Evolutionary conservation across 495 filamentous ascomycete species (phyloP).

Genomic region (Penicillium lividum): DNA sequence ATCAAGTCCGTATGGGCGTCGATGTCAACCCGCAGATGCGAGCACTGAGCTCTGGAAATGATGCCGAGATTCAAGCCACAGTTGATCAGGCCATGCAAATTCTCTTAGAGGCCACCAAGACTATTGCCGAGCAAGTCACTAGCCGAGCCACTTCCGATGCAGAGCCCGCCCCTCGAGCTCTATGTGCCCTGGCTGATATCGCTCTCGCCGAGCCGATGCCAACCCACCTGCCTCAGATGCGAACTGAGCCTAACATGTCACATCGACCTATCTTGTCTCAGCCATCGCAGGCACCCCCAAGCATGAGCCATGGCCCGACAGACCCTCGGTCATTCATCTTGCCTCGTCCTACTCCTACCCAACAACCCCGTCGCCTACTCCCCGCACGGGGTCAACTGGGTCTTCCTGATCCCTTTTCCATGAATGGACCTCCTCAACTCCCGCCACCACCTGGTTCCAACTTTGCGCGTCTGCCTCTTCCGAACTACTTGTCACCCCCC

Average conservation of each 20-base stretch:
- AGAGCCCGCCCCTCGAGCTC: slow-evolving; percentile 20
- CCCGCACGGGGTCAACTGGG: slow-evolving; percentile 38
- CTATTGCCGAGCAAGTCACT: slow-evolving; percentile 4
- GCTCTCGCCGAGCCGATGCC: slow-evolving; percentile 30
- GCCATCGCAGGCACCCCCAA: slow-evolving; percentile 17
- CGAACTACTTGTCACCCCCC: slow-evolving; percentile 26
- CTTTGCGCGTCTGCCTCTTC: slow-evolving; percentile 38
- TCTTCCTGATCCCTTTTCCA: slow-evolving; percentile 40
- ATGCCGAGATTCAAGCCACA: slow-evolving; percentile 9
- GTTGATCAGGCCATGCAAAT: slow-evolving; percentile 11
- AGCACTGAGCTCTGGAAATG: slow-evolving; percentile 30
- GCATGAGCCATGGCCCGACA: slow-evolving; percentile 33
- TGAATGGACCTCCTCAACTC: slow-evolving; percentile 41
- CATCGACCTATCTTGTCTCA: slow-evolving; percentile 34
- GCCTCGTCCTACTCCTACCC: slow-evolving; percentile 40
- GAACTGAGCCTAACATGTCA: slow-evolving; percentile 20
- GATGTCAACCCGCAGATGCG: slow-evolving; percentile 44
- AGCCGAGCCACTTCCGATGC: slow-evolving; percentile 9
- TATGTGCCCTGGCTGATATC: slow-evolving; percentile 39
- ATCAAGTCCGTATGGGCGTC: slow-evolving; percentile 39
- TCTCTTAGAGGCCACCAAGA: slow-evolving; percentile 19
- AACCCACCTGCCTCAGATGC: slow-evolving; percentile 31
- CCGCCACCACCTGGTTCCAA: slow-evolving; percentile 45
- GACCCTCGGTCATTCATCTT: slow-evolving; percentile 44
- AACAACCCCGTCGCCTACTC: slow-evolving; percentile 41